These are phyloP conservation scores for Chondrostereum purpureum DNA, from an alignment of 1,284 basidiomycete genomes.

Conservation along the genomic window DNA sequence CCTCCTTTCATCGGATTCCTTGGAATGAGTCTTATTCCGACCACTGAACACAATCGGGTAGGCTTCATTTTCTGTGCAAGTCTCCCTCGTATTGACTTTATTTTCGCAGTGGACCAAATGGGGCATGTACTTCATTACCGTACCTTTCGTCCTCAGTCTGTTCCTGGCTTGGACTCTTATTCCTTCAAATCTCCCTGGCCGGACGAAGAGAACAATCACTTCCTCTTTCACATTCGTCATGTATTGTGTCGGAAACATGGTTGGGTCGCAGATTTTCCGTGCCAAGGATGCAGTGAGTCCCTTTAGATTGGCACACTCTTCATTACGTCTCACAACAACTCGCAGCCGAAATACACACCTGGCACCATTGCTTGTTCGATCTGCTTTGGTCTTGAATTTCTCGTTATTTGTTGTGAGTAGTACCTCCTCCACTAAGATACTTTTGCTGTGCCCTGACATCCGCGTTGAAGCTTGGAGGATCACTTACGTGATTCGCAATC, in stretches of 20 bases:
- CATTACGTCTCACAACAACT: background rate
- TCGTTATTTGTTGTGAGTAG: conserved; percentile 6
- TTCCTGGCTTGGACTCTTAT: conserved; percentile 14
- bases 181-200: conserved; percentile 14
- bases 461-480: conserved; percentile 10
- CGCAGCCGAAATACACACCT: conserved; percentile 8
- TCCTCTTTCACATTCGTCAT: conserved; percentile 15
- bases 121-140: conserved; percentile 10
- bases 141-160: conserved; percentile 11
- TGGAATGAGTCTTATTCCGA: conserved; percentile 8
- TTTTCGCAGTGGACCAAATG: conserved; percentile 13
- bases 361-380: conserved; percentile 10
- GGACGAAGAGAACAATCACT: conserved; percentile 15
- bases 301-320: background rate
- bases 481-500: conserved; percentile 10
- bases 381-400: conserved; percentile 12
- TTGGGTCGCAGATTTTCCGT: conserved; percentile 14
- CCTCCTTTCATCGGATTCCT: conserved; percentile 14
- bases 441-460: background rate
- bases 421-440: background rate
- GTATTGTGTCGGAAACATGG: conserved; percentile 15
- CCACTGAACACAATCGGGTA: conserved; percentile 5
- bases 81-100: background rate
- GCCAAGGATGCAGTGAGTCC: conserved; percentile 11
- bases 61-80: background rate